Conservation (phyloP, 176 grass and related monocot species). For the Cenchrus americanus region DNA sequence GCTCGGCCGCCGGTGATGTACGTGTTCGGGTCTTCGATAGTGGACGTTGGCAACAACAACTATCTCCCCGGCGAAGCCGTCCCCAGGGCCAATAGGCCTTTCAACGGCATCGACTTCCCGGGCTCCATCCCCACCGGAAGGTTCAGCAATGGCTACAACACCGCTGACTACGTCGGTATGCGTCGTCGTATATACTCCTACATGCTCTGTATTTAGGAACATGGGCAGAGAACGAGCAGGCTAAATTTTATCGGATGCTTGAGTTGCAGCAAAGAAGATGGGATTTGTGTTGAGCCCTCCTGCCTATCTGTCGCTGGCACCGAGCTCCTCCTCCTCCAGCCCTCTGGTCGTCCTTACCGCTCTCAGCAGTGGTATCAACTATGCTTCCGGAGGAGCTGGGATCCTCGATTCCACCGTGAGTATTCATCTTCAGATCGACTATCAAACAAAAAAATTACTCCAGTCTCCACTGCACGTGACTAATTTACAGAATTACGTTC, state of each 20-base stretch:
- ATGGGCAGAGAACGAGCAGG: not conserved
- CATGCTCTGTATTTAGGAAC: not conserved
- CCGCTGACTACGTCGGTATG: conserved; percentile 44
- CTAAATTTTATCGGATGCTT: not conserved
- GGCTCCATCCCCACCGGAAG: conserved; percentile 44
- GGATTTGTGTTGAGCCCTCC: conserved; percentile 48
- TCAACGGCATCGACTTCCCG: conserved; percentile 54
- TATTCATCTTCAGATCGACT: not conserved
- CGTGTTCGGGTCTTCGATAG: conserved; percentile 50
- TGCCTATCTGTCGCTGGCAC: conserved; percentile 31
- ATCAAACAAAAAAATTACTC: not conserved
- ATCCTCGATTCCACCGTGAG: conserved; percentile 51
- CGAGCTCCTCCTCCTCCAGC: not conserved
- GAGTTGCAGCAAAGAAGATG: conserved; percentile 30
- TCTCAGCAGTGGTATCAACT: conserved; percentile 39
- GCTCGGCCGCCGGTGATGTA: conserved; percentile 35
- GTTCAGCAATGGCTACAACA: conserved; percentile 69
- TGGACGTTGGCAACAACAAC: conserved; percentile 62
- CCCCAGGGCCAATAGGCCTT: conserved; percentile 29
- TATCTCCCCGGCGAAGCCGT: not conserved
- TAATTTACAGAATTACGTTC: not conserved
- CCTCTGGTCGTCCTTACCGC: not conserved
- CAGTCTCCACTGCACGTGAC: not conserved
- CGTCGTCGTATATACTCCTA: not conserved
- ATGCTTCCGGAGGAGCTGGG: conserved; percentile 57